Evolutionary conservation across 106 monocot species (phyloP).

Genomic region (Vanilla planifolia): DNA sequence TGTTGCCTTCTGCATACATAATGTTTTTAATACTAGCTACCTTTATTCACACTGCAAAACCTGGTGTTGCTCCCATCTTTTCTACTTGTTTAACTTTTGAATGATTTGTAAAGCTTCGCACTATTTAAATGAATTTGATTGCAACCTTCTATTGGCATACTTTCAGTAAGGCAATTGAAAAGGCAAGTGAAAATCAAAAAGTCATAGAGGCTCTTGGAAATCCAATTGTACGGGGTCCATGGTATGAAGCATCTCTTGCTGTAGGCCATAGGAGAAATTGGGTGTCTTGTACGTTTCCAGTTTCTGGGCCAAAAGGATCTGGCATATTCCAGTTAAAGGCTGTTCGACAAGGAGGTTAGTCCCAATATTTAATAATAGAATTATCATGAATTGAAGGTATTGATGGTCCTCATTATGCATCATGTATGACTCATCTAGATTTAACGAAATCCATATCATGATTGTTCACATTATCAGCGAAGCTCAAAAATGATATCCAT

Average conservation of each 20-base stretch:
- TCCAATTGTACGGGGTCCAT: slow-evolving; percentile 86
- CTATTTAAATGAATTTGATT: background rate
- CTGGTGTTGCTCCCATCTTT: too few relatives aligned
- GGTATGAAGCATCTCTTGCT: slow-evolving; percentile 92
- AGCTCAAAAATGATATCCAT: too few relatives aligned
- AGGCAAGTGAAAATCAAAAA: slow-evolving; percentile 68
- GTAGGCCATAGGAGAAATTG: slow-evolving; percentile 65
- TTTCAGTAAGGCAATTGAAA: slow-evolving; percentile 86
- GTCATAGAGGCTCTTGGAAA: slow-evolving; percentile 71
- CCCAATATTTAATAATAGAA: background rate
- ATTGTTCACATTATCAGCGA: too few relatives aligned
- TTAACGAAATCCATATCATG: too few relatives aligned
- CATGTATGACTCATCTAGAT: too few relatives aligned
- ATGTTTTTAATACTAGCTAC: too few relatives aligned
- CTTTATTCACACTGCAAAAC: too few relatives aligned
- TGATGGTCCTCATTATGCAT: background rate
- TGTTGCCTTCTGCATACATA: too few relatives aligned
- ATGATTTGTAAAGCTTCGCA: background rate
- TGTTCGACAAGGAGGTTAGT: slow-evolving; percentile 63
- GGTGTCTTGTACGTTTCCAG: slow-evolving; percentile 95
- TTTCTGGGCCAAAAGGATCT: slow-evolving; percentile 81
- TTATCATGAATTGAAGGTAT: background rate
- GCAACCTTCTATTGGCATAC: background rate
- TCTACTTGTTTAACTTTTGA: background rate
- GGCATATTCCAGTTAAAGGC: slow-evolving; percentile 84